Evolutionary conservation across 371 early-diverging fungal genomes (phyloP), one percentile per base, ranked within the genome.

Genomic region (Apophysomyces trapeziformis): DNA sequence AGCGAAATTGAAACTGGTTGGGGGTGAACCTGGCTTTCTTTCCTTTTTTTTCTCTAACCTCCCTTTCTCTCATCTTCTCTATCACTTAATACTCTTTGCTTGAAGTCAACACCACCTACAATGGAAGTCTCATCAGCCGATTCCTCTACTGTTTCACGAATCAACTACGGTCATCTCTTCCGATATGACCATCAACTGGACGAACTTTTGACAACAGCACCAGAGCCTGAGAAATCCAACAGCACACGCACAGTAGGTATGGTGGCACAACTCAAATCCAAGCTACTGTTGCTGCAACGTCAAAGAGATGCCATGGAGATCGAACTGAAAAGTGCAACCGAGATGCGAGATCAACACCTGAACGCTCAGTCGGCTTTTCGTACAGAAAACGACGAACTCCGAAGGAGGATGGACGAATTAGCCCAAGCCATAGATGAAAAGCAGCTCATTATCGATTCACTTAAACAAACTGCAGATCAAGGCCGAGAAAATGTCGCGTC

Each of bases 141-240:
- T 14, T 35, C 43, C 16, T 21, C 39, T 7, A 61, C 14, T 32
- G 65, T 65, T 5, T 65, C 65, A 8, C 65, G 65, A 37, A 65
- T 65, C 26, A 65, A 65, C 59, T 65, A 65, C 45, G 65, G 65
- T 8, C 65, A 65, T 38, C 44, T 65, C 59, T 65, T 65, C 45
- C 65, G 65, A 12, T 65, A 59, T 41, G 65, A 65, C 38, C 61
- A 61, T 41, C 60, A 59, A 26, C 43, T 43, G 3, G 60, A 43
- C 38, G 43, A 59, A 16, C 16, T 21, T 21, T 26, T 37, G 16
- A 18, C 39, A 43, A 35, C 21, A 32, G 61, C 45, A 46, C 37
- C 38, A 38, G 61, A 61, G 32, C 46, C 61, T 45, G 61, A 61
- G 32, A 18, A 65, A 14, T 54, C 65, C 5, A 65, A 46, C 16